Conservation (phyloP, 371 early-diverging fungal genomes). For the Mortierella sp. region DNA sequence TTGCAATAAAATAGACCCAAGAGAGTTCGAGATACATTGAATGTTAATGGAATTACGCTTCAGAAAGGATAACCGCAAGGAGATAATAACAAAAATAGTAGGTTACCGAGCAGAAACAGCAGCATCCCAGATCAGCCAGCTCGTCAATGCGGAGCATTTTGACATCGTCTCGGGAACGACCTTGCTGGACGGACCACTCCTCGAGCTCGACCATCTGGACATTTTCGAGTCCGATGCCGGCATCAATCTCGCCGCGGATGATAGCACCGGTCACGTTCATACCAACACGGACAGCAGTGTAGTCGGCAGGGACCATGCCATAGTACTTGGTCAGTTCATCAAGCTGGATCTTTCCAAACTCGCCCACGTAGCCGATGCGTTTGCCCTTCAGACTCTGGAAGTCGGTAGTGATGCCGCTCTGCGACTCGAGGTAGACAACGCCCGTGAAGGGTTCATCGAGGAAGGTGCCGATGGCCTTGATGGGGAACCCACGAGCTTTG, state of each 20-base stretch:
- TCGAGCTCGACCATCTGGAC: conserved; percentile 80
- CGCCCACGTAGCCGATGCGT: conserved; percentile 75
- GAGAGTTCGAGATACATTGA: background rate
- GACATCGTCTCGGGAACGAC: conserved; percentile 67
- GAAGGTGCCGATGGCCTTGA: conserved; percentile 76
- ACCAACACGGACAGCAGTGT: conserved; percentile 75
- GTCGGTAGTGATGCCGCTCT: conserved; percentile 70
- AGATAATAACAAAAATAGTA: background rate
- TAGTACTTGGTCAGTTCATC: conserved; percentile 73
- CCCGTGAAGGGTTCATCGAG: conserved; percentile 79
- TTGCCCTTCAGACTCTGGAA: conserved; percentile 70
- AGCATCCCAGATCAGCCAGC: conserved; percentile 74
- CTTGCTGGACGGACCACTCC: conserved; percentile 71
- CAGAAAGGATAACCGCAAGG: background rate
- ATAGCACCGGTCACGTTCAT: conserved; percentile 77
- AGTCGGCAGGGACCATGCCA: conserved; percentile 73
- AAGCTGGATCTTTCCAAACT: conserved; percentile 77
- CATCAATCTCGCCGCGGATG: conserved; percentile 73
- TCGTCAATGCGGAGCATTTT: conserved; percentile 78
- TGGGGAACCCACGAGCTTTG: conserved; percentile 74
- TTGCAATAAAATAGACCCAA: background rate
- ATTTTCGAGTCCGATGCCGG: conserved; percentile 80
- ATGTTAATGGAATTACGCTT: background rate
- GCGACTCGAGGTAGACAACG: conserved; percentile 68
- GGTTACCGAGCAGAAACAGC: conserved; percentile 77